These are phyloP conservation scores for Drechslerella stenobrocha DNA, from an alignment of 2,329 filamentous ascomycete species.

Conservation along the genomic window DNA sequence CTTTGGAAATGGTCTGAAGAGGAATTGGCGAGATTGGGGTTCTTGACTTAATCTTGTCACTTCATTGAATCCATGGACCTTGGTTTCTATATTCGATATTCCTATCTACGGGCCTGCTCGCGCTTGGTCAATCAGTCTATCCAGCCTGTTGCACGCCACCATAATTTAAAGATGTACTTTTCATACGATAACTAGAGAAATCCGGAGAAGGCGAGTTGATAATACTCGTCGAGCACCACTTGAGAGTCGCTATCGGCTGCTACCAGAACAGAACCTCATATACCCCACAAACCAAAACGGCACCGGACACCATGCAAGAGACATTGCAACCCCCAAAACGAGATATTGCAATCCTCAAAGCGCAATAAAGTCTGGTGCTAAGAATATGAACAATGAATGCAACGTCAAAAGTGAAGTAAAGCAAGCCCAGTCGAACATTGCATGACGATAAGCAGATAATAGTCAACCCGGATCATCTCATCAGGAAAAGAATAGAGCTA, in stretches of 20 bases:
- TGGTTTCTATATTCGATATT: neutral
- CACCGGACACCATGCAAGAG: too few relatives aligned
- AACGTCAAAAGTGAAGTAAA: neutral
- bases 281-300: too few relatives aligned
- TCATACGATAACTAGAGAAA: too few relatives aligned
- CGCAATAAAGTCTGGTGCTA: neutral
- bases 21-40: slow-evolving; percentile 27
- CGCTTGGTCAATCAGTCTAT: too few relatives aligned
- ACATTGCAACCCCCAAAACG: too few relatives aligned
- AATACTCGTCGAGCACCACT: too few relatives aligned
- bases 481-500: neutral
- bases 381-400: slow-evolving; percentile 5
- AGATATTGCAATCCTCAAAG: neutral
- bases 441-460: neutral
- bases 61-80: neutral
- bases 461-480: neutral
- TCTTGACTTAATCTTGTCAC: slow-evolving; percentile 7
- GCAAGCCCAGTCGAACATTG: neutral
- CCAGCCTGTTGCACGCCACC: too few relatives aligned
- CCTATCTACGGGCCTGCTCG: too few relatives aligned
- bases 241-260: too few relatives aligned
- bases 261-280: too few relatives aligned
- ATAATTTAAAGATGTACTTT: too few relatives aligned
- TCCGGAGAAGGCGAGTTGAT: too few relatives aligned
- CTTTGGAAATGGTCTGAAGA: slow-evolving; percentile 35